Evolutionary conservation across 2,329 filamentous ascomycete species (phyloP).

Genomic region (Thielaviopsis musarum): DNA sequence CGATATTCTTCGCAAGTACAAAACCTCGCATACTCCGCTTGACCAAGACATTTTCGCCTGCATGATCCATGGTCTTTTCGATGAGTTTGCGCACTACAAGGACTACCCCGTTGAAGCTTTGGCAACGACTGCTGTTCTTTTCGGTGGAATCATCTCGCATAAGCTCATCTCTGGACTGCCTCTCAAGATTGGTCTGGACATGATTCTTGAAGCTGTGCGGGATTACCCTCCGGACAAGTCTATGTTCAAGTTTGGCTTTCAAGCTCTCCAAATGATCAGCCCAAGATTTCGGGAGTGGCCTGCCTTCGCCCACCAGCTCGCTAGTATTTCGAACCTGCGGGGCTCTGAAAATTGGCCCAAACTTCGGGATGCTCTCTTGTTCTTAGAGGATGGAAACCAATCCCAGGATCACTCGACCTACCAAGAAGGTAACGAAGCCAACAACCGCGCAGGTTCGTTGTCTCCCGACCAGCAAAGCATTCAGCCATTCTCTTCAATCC

Average conservation of each 20-base stretch:
- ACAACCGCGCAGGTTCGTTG: constrained; percentile 17
- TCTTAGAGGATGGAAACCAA: constrained; percentile 1
- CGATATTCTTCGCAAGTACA: constrained; percentile 68
- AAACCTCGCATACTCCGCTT: constrained; percentile 63
- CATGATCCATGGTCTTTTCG: constrained; percentile 96
- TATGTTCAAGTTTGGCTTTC: constrained; percentile 97
- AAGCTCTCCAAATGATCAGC: constrained; percentile 80
- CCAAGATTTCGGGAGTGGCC: constrained; percentile 81
- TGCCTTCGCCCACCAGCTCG: constrained; percentile 74
- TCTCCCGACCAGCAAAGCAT: constrained; percentile 36
- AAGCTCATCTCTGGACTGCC: constrained; percentile 81
- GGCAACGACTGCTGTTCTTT: constrained; percentile 88
- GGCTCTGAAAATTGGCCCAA: constrained; percentile 72
- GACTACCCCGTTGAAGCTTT: constrained; percentile 94
- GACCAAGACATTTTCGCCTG: constrained; percentile 94
- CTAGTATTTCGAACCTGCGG: constrained; percentile 66
- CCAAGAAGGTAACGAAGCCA: not conserved
- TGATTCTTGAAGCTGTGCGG: constrained; percentile 92
- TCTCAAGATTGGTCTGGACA: constrained; percentile 82
- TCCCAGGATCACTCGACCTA: not conserved
- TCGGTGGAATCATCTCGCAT: constrained; percentile 90
- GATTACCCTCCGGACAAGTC: constrained; percentile 68
- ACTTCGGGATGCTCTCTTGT: constrained; percentile 10
- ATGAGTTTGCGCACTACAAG: constrained; percentile 89
- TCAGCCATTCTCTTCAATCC: constrained; percentile 62